A percentile compares a stretch with the other conserved stretches of the same genome.
Conservation (phyloP, 2,329 filamentous ascomycete species). For the Calonectria pseudoturangicola region DNA sequence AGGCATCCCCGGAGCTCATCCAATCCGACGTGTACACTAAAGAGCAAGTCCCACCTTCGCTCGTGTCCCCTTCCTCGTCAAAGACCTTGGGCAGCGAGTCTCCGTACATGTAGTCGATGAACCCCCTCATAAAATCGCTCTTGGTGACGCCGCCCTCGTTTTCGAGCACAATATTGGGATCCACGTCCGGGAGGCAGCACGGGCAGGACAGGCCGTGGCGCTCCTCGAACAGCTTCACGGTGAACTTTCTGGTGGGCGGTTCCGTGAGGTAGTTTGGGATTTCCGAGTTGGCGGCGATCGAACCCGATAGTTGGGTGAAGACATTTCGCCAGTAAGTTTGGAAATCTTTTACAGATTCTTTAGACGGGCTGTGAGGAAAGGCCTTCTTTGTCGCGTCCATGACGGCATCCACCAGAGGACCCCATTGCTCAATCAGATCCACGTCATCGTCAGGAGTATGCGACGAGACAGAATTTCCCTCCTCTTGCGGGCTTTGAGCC, state of each 20-base stretch:
- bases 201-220: conserved; percentile 10
- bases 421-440: conserved; percentile 30
- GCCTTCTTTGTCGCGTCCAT: conserved; percentile 13
- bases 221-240: conserved; percentile 27
- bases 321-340: conserved; percentile 35
- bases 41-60: not conserved
- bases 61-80: not conserved
- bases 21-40: conserved; percentile 15
- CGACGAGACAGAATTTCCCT: not conserved
- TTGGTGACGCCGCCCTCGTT: conserved; percentile 37
- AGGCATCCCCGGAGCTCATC: conserved; percentile 24
- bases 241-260: conserved; percentile 27
- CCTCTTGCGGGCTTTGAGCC: not conserved
- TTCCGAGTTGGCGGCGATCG: not conserved
- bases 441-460: not conserved
- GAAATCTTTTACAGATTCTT: conserved; percentile 21
- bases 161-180: conserved; percentile 26
- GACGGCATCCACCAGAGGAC: conserved; percentile 13
- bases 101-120: conserved; percentile 33
- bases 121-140: conserved; percentile 25
- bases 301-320: conserved; percentile 16
- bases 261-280: conserved; percentile 32
- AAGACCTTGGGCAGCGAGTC: conserved; percentile 24
- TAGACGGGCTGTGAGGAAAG: conserved; percentile 25
- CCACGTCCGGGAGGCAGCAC: conserved; percentile 29